Evolutionary conservation across 352 stramenopile genomes (phyloP).

Genomic region (Stephanocyclus meneghinianus): DNA sequence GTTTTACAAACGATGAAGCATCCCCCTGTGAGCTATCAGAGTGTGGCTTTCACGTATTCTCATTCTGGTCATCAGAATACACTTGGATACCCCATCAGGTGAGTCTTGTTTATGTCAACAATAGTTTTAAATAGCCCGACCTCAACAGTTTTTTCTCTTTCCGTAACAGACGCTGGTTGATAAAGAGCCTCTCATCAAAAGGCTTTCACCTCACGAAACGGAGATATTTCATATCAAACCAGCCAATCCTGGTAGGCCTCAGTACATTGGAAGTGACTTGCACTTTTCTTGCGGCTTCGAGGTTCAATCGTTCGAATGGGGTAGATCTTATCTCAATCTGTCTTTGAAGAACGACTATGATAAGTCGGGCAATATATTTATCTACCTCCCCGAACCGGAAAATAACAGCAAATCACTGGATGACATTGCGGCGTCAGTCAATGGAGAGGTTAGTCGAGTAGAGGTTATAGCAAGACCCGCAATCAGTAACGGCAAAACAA

Average conservation of each 20-base stretch:
- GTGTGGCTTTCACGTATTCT: slow-evolving; percentile 78
- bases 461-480: slow-evolving; percentile 44
- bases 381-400: slow-evolving; percentile 38
- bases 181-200: slow-evolving; percentile 60
- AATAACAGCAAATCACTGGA: background rate
- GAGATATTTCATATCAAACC: slow-evolving; percentile 83
- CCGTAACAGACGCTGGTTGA: slow-evolving; percentile 35
- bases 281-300: slow-evolving; percentile 84
- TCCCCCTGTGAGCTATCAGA: slow-evolving; percentile 38
- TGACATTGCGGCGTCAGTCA: slow-evolving; percentile 21
- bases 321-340: slow-evolving; percentile 24
- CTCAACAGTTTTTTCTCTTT: slow-evolving; percentile 2
- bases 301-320: slow-evolving; percentile 63
- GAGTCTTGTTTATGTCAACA: background rate
- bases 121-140: background rate
- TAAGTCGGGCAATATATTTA: slow-evolving; percentile 47
- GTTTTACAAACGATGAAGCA: slow-evolving; percentile 7
- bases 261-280: slow-evolving; percentile 83
- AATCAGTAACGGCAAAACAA: slow-evolving; percentile 17
- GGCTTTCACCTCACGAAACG: slow-evolving; percentile 70
- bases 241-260: slow-evolving; percentile 61
- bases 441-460: slow-evolving; percentile 26
- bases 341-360: slow-evolving; percentile 55
- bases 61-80: slow-evolving; percentile 81
- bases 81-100: slow-evolving; percentile 64